These are phyloP conservation scores for Mentha longifolia DNA, from an alignment of 257 asterid species.

Conservation along the genomic window DNA sequence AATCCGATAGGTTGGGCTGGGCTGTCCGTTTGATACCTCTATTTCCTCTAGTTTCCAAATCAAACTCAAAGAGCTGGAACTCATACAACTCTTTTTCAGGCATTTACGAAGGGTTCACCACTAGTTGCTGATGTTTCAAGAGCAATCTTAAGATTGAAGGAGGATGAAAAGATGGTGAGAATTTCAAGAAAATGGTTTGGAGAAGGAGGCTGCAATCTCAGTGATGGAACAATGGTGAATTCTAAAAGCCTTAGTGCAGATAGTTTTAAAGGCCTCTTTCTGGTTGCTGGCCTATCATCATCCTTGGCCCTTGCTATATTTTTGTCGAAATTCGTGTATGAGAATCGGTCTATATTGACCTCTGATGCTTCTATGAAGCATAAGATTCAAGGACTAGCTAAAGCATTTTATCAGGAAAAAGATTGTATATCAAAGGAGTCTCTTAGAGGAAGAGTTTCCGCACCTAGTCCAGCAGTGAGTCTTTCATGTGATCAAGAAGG, in stretches of 20 bases:
- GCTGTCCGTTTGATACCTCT: no score
- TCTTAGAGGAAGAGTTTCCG: neutral
- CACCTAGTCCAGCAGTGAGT: conserved; percentile 13
- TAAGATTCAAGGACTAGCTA: conserved; percentile 43
- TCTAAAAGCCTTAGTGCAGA: conserved; percentile 32
- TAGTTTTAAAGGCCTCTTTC: conserved; percentile 50
- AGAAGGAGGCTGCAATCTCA: conserved; percentile 18
- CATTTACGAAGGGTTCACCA: conserved; percentile 51
- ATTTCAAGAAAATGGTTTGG: conserved; percentile 36
- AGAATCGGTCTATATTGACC: conserved; percentile 37
- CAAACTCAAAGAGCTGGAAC: neutral
- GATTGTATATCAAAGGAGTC: conserved; percentile 20
- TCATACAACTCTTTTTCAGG: conserved; percentile 34
- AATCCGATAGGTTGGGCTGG: no score
- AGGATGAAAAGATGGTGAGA: conserved; percentile 39
- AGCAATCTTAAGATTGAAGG: conserved; percentile 39
- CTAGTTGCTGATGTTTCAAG: conserved; percentile 47
- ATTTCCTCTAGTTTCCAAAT: no score
- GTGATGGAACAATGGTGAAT: conserved; percentile 8
- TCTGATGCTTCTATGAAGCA: conserved; percentile 38
- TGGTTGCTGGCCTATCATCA: conserved; percentile 45
- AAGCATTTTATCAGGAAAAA: conserved; percentile 42
- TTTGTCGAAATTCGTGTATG: conserved; percentile 42
- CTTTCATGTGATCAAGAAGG: conserved; percentile 15
- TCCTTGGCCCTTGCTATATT: conserved; percentile 44